Evolutionary conservation across 1,284 basidiomycete species (phyloP).

Genomic region (Ganoderma leucocontextum): DNA sequence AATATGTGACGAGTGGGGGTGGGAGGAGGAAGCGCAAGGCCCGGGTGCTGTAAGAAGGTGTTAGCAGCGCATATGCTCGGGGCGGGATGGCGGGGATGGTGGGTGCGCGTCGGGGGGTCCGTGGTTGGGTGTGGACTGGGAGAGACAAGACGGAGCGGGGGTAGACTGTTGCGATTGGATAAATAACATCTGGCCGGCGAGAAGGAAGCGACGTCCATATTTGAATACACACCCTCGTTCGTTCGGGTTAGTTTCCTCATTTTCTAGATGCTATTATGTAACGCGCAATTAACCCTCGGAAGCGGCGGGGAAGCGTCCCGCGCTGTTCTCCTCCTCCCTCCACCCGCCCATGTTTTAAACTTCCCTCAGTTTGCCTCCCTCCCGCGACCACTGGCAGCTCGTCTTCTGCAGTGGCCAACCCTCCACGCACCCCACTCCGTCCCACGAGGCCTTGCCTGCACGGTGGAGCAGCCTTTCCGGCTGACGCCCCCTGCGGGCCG

Average conservation of each 20-base stretch:
- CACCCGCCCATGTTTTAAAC: slow-evolving; percentile 21
- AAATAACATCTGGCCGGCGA: slow-evolving; percentile 35
- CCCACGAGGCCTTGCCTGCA: slow-evolving; percentile 3
- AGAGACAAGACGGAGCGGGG: slow-evolving; percentile 27
- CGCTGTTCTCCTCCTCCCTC: slow-evolving; percentile 24
- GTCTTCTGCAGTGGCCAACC: background rate
- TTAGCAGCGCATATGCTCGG: slow-evolving; percentile 19
- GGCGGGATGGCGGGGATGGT: slow-evolving; percentile 6
- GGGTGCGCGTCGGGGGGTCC: slow-evolving; percentile 1
- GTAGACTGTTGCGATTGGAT: slow-evolving; percentile 28
- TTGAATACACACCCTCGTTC: slow-evolving; percentile 31
- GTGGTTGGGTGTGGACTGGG: slow-evolving; percentile 24
- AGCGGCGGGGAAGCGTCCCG: slow-evolving; percentile 33
- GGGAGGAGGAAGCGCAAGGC: slow-evolving; percentile 21
- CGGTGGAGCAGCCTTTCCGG: slow-evolving; percentile 27
- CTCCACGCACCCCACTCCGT: slow-evolving; percentile 4
- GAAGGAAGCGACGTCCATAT: slow-evolving; percentile 35
- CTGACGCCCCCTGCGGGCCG: slow-evolving; percentile 25
- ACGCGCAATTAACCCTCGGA: slow-evolving; percentile 32
- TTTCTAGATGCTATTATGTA: slow-evolving; percentile 33
- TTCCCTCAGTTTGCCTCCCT: slow-evolving; percentile 14
- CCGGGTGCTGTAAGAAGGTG: slow-evolving; percentile 29
- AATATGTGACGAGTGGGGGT: slow-evolving; percentile 22
- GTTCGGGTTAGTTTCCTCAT: slow-evolving; percentile 32
- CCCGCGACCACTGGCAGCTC: background rate